Evolutionary conservation across 1,139 yeast species (phyloP), one percentile per base, ranked within the genome.

Genomic region (Kodamaea sp.): DNA sequence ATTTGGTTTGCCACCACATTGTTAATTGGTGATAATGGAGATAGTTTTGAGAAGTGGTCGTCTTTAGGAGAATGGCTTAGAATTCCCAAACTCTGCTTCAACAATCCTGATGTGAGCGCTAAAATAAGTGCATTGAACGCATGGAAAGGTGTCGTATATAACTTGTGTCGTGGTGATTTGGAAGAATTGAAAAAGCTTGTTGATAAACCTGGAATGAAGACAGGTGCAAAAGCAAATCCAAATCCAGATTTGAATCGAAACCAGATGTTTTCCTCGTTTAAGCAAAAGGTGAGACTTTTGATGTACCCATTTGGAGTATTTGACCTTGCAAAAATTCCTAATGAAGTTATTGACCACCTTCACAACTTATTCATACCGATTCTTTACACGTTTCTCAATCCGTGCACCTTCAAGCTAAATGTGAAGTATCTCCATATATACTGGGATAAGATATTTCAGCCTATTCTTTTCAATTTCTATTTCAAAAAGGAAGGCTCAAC

Each of bases 1-100:
- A 58, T 68, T 9, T 70, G 76, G 76, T 56, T 66, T 5, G 64
- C 66, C 0, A 29, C 69, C 4, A 60, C 73, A 0, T 44, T 70
- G 8, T 48, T 70, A 10, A 46, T 57, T 5, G 56, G 63, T 8
- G 55, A 53, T 22, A 38, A 42, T 5, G 49, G 46, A 4, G 21
- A 36, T 2, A 47, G 60, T 0, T 57, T 66, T 39, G 73, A 64
- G 7, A 53, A 52, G 29, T 69, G 74, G 73, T 32, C 35, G 1
- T 47, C 50, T 25, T 42, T 67, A 10, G 45, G 51, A 16, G 46
- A 51, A 18, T 70, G 75, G 76, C 46, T 68, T 9, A 53, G 53
- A 29, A 48, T 66, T 2, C 66, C 66, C 20, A 59, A 55, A 38
- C 29, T 28, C 10, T 66, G 71, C 38, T 58, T 66, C 44, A 53